Evolutionary conservation across 768 basidiomycete species (phyloP).

Genomic region (Leccinum longicurvipes): DNA sequence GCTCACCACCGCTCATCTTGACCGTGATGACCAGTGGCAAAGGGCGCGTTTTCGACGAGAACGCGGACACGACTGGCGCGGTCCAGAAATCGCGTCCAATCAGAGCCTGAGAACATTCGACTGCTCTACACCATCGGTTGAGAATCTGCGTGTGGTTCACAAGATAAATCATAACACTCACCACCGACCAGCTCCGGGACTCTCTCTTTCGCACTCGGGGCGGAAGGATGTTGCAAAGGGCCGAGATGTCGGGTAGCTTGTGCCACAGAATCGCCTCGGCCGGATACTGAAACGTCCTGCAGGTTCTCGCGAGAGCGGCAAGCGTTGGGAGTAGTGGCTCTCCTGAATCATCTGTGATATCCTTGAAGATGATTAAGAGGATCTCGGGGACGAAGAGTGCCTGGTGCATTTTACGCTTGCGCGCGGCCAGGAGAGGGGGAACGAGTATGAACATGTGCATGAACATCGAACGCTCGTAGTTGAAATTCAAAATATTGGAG

Average conservation of each 20-base stretch:
- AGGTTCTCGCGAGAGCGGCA: conserved; percentile 27
- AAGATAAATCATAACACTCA: conserved; percentile 9
- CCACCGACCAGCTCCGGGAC: conserved; percentile 18
- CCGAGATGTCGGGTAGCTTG: conserved; percentile 6
- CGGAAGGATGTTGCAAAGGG: conserved; percentile 19
- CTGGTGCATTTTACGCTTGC: conserved; percentile 11
- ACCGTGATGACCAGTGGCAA: neutral
- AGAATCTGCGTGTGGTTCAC: neutral
- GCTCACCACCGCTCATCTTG: too few species aligned
- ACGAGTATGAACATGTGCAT: conserved; percentile 6
- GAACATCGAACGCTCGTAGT: neutral
- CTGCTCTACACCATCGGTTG: conserved; percentile 12
- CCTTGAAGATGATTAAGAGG: conserved; percentile 21
- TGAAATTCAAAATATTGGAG: neutral
- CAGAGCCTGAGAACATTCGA: conserved; percentile 14
- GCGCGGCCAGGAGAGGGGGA: neutral
- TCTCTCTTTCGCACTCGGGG: conserved; percentile 10
- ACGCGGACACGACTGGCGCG: conserved; percentile 16
- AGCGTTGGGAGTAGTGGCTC: conserved; percentile 17
- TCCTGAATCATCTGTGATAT: conserved; percentile 16
- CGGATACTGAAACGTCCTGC: conserved; percentile 15
- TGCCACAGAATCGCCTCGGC: conserved; percentile 26
- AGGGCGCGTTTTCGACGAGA: conserved; percentile 1
- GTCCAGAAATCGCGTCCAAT: conserved; percentile 19
- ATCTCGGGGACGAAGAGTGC: conserved; percentile 21